Percentiles rank a stretch among this genome's conserved stretches.
Evolutionary conservation across 805 yeast species (phyloP).

Genomic region (Kurtzmaniella fragi): DNA sequence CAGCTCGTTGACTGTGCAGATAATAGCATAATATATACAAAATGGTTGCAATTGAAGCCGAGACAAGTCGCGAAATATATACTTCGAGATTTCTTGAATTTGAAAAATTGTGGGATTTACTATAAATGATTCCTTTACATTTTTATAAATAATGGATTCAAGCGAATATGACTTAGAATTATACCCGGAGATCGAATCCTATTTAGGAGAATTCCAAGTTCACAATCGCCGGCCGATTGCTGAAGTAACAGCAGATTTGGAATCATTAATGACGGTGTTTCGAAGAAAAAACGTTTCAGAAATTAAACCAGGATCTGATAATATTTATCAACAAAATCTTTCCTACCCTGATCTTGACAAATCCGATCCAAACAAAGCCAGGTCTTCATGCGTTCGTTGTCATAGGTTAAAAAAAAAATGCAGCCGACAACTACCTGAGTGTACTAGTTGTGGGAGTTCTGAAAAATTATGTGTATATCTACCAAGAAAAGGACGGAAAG

Average conservation of each 20-base stretch:
- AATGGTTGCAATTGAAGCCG: background rate
- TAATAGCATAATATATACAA: background rate
- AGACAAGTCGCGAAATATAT: background rate
- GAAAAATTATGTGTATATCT: slow-evolving; percentile 25
- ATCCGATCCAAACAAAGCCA: slow-evolving; percentile 16
- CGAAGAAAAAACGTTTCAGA: slow-evolving; percentile 21
- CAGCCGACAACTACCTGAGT: slow-evolving; percentile 26
- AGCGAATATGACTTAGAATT: slow-evolving; percentile 8
- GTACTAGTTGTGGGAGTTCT: slow-evolving; percentile 22
- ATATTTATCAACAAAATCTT: slow-evolving; percentile 18
- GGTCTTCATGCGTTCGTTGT: slow-evolving; percentile 26
- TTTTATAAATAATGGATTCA: slow-evolving; percentile 3
- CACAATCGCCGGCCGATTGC: background rate
- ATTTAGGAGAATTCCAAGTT: slow-evolving; percentile 18
- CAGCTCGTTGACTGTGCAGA: no score
- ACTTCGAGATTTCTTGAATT: no score
- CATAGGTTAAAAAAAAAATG: slow-evolving; percentile 27
- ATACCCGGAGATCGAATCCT: slow-evolving; percentile 15
- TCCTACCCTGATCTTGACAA: slow-evolving; percentile 14
- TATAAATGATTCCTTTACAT: no score
- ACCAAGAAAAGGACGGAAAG: slow-evolving; percentile 12
- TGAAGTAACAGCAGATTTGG: background rate
- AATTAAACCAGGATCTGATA: slow-evolving; percentile 6
- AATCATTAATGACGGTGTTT: slow-evolving; percentile 19
- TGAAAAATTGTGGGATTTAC: no score